Base-by-base conservation (phyloP, 768 basidiomycete genomes). In the Auriscalpium orientale region DNA sequence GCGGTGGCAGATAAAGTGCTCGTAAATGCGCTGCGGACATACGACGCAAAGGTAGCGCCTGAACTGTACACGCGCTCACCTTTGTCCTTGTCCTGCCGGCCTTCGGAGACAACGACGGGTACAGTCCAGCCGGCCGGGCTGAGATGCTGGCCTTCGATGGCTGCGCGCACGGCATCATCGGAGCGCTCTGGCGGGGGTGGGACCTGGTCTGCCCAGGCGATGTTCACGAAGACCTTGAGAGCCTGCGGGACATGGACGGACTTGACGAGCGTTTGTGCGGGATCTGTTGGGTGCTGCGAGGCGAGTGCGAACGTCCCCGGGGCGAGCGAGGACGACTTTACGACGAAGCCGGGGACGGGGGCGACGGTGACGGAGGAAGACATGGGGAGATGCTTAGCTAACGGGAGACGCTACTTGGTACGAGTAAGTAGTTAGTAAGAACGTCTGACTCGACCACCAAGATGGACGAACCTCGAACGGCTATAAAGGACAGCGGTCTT, bases 161-260 rank as follows among this genome's bases (percentile, higher is more conserved):
- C 85, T 20, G 71, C 71, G n/a, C 76, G 78, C 35, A 88, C 79
- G 8, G 66, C 76, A 13, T 82, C 79, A 58, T 86, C 81, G 58
- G 69, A 77, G 1, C 73, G 80, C n/a, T 77, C 70, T 11, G 86
- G 85, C 0, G 89, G 87, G 0, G 83, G 76, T 4, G 89, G 89
- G 0, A 90, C 79, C 57, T 82, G 78, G 10, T 70, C 18, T 55
- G 87, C 87, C 79, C 82, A 91, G 16, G 83, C 80, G 13, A 91
- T 71, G 63, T 91, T 91, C 34, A 89, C 70, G 66, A 91, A 91
- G 36, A 89, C 68, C 68, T 91, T 90, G 57, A 70, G 67, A 22
- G 77, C 79, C 37, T 73, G 68, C 11, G 77, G 72, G 18, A 85
- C 70, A 11, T 68, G 59, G 21, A 72, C 64, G 4, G 51, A 38